Percentiles rank a stretch among this genome's conserved stretches.
Evolutionary conservation across 2,329 filamentous ascomycete species (phyloP).

Genomic region (Volutella citrinella): DNA sequence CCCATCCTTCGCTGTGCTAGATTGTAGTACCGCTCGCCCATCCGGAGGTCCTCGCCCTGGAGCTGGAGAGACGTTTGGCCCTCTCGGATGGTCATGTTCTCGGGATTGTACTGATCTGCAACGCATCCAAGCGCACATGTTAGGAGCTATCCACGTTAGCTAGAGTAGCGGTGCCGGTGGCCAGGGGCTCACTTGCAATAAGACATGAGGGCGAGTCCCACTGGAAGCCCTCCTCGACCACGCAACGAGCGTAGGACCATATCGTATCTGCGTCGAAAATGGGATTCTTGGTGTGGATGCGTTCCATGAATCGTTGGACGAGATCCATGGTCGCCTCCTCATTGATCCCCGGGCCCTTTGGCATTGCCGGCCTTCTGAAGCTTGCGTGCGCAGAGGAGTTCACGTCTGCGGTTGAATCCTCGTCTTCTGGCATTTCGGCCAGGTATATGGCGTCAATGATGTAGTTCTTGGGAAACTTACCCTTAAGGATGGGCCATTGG

Average conservation of each 20-base stretch:
- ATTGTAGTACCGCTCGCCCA: constrained; percentile 22
- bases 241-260: constrained; percentile 17
- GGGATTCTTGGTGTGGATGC: constrained; percentile 26
- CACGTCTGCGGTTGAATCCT: no score
- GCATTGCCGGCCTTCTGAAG: no score
- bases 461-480: constrained; percentile 7
- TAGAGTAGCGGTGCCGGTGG: no score
- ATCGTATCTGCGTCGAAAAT: constrained; percentile 18
- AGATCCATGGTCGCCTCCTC: constrained; percentile 22
- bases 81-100: background rate
- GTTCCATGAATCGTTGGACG: constrained; percentile 21
- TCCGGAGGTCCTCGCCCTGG: constrained; percentile 14
- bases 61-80: background rate
- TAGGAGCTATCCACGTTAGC: constrained; percentile 12
- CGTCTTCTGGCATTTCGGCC: constrained; percentile 1
- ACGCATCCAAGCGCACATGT: constrained; percentile 20
- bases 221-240: constrained; percentile 20
- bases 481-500: constrained; percentile 9
- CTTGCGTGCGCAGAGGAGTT: no score
- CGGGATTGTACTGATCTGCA: constrained; percentile 15
- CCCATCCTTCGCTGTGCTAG: constrained; percentile 24
- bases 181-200: constrained; percentile 5
- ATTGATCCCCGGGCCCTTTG: no score
- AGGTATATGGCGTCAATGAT: constrained; percentile 8
- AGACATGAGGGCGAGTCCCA: constrained; percentile 25